These are phyloP conservation scores for Boletus bicolor DNA, from an alignment of 768 basidiomycete species.

Conservation along the genomic window DNA sequence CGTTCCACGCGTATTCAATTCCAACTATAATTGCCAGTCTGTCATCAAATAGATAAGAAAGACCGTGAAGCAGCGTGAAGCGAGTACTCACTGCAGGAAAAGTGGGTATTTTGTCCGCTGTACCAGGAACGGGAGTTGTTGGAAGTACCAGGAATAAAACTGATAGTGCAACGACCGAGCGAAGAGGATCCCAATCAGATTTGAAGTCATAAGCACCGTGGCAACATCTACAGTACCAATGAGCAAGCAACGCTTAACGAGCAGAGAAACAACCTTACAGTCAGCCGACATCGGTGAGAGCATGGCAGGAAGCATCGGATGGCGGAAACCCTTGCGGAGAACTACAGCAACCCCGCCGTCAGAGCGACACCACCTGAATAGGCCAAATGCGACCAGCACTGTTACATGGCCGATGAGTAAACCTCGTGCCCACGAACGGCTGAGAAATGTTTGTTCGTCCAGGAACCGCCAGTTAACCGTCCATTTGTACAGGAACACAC, in stretches of 20 bases:
- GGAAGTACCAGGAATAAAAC: conserved; percentile 97
- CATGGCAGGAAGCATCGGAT: conserved; percentile 50
- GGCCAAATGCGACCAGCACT: conserved; percentile 61
- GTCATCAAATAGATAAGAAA: neutral
- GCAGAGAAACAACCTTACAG: conserved; percentile 45
- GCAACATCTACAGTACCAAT: conserved; percentile 56
- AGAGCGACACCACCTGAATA: conserved; percentile 69
- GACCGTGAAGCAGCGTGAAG: neutral
- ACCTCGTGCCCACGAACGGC: conserved; percentile 51
- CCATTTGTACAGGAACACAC: conserved; percentile 93
- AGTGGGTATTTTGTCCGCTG: conserved; percentile 71
- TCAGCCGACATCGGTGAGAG: conserved; percentile 50
- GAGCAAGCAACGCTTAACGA: conserved; percentile 10
- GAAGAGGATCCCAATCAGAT: conserved; percentile 87
- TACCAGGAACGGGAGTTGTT: conserved; percentile 80
- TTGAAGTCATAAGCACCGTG: conserved; percentile 84
- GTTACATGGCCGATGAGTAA: conserved; percentile 67
- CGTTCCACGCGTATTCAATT: conserved; percentile 87
- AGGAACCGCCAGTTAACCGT: conserved; percentile 97
- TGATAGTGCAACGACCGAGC: conserved; percentile 97
- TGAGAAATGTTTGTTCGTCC: conserved; percentile 72
- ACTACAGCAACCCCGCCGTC: conserved; percentile 67
- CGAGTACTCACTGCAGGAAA: conserved; percentile 51
- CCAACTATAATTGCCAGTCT: conserved; percentile 59
- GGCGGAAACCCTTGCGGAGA: conserved; percentile 50